Conservation (phyloP, 169 alveolate genomes). For the Plasmodium blacklocki region DNA sequence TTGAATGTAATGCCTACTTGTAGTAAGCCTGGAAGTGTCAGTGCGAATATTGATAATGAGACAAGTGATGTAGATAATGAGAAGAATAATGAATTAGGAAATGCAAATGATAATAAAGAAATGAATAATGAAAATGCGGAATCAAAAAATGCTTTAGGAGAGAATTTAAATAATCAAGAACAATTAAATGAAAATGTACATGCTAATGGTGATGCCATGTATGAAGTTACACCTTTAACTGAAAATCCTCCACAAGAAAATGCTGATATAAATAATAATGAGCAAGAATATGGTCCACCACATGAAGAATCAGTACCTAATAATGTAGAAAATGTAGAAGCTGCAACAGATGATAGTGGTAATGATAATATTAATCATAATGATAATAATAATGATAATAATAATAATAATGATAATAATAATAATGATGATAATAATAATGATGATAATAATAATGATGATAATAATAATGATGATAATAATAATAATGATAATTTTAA, state of each 20-base stretch:
- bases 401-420: no score
- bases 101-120: not conserved
- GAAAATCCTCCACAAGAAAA: not conserved
- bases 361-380: not conserved
- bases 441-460: no score
- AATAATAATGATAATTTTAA: no score
- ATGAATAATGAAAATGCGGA: not conserved
- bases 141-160: no score
- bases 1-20: constrained; percentile 31
- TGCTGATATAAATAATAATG: not conserved
- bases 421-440: no score
- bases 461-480: not conserved
- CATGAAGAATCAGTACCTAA: no score
- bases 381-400: no score
- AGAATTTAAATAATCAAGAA: no score
- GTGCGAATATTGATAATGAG: not conserved
- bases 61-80: not conserved
- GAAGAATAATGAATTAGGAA: not conserved
- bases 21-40: constrained; percentile 12
- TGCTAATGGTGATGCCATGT: no score
- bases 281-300: not conserved
- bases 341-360: not conserved
- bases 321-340: not conserved
- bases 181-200: no score
- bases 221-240: no score